Percentiles rank a stretch among this genome's conserved stretches.
Evolutionary conservation across 768 basidiomycete species (phyloP).

Genomic region (Boletus rubroflammeus): DNA sequence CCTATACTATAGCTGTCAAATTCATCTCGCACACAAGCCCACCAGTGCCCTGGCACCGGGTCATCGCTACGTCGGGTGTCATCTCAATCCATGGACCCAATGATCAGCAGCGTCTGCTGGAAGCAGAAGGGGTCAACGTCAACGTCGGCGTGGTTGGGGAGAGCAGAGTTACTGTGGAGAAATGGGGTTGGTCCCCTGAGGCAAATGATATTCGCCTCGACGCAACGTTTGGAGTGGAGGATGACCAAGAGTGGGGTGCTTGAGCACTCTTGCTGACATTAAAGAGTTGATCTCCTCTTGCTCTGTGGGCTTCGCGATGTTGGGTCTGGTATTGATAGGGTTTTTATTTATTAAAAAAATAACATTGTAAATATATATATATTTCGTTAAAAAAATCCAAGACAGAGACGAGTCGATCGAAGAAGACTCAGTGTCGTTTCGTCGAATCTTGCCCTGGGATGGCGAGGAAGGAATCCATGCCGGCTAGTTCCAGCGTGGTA

Average conservation of each 20-base stretch:
- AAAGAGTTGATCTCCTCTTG: background rate
- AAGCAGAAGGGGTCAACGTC: slow-evolving; percentile 76
- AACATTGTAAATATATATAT: background rate
- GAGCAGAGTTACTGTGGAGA: slow-evolving; percentile 48
- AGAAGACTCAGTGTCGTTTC: too few relatives aligned
- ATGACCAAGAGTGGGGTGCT: slow-evolving; percentile 11
- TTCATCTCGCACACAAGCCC: slow-evolving; percentile 57
- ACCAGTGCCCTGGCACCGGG: slow-evolving; percentile 76
- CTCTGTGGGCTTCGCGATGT: background rate
- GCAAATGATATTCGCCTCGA: background rate
- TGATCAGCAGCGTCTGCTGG: slow-evolving; percentile 63
- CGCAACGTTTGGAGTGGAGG: background rate
- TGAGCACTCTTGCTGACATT: background rate
- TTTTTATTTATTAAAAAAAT: background rate
- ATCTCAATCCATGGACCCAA: slow-evolving; percentile 51
- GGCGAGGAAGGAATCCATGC: too few relatives aligned
- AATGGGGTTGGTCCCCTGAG: slow-evolving; percentile 62
- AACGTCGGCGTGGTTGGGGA: slow-evolving; percentile 46
- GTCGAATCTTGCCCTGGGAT: too few relatives aligned
- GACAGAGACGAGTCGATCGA: too few relatives aligned
- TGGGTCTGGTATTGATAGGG: background rate
- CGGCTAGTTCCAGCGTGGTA: too few relatives aligned
- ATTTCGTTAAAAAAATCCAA: too few relatives aligned
- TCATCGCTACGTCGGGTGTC: slow-evolving; percentile 60
- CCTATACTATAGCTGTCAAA: slow-evolving; percentile 55